Base-by-base conservation (phyloP, 306 rosid genomes). In the Citrullus amarus region DNA sequence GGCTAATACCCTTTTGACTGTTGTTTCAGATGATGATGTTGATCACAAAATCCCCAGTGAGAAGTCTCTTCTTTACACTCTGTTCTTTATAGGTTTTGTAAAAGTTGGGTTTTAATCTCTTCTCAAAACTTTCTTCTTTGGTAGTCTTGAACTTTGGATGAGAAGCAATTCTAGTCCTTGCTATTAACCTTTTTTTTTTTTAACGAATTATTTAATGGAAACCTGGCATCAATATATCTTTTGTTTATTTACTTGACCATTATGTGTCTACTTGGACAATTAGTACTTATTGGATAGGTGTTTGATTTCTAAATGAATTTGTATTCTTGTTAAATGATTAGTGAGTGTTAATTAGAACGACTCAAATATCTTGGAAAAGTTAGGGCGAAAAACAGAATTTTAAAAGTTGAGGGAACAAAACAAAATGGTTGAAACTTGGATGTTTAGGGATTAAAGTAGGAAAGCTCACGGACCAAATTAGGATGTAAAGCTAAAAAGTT, bases 21-120 rank as follows among this genome's bases (percentile, higher is more conserved):
- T 79, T 57, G 82, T 79, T 80, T 90, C 97, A 25, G 92, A 90
- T 72, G 97, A 88, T 69, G 91, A 78, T 56, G 87, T 86, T 73
- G 86, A 90, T 66, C 83, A 70, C 79, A 88, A 81, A 78, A 51
- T 34, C 75, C 88, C 91, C 44, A 79, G 95, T 87, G 80, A 85
- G 88, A 48, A 6, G 5, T 71, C 36, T 61, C 30, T 25, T 80
- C 77, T 51, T 48, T 74, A 13, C 15, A 1, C 62, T 13, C 2
- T 61, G 71, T 50, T 16, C 43, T 41, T 55, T 15, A 8, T 44
- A 12, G 55, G 18, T 69, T 68, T 43, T 69, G 34, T 22, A 2
- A 22, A 44, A 44, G 55, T 69, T 69, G 30, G 75, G 56, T 44
- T 44, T 69, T 6, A 20, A 11, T 25, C 13, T 46, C 30, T 25